Base-by-base conservation (phyloP, 495 filamentous ascomycete species). In the Penicillium roqueforti region DNA sequence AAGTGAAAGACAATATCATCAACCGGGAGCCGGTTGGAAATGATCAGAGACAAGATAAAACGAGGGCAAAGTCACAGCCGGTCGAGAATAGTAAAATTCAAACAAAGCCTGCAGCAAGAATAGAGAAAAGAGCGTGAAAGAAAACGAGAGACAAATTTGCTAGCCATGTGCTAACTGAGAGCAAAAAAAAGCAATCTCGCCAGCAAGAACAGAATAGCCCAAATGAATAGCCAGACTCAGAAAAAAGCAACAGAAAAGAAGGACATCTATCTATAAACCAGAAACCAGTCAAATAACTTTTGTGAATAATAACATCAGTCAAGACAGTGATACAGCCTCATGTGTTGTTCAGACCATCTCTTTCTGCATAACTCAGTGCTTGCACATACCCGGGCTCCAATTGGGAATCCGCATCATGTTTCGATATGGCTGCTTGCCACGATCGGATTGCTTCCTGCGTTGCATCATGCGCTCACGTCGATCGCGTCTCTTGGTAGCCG, bases 401-500 rank as follows among this genome's bases (percentile, higher is more conserved):
- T 58, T 58, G 16, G 63, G 48, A 16, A 53, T 44, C 59, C 44
- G 57, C 52, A 47, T 58, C 66, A 55, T 67, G 37, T 65, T 59
- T 40, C 41, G 47, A 38, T 65, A 59, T 6, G 36, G n/a, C 11
- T 57, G 58, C 32, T 51, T 60, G 25, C 52, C 47, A 3, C 49
- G 32, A 9, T 49, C 40, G 0, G 26, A 18, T 20, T 61, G 51
- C 22, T 59, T 59, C 13, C 39, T 51, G 4, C 41, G 40, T 16
- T 37, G 11, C 10, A 32, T 34, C 47, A 63, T 40, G 16, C 53
- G 59, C 38, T 68, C 57, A 2, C 63, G 61, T 13, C 66, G 57
- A 11, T 62, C 57, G 4, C 62, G 66, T 53, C 64, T 55, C 54
- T 67, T 65, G 13, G 64, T 69, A 16, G 43, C 41, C 5, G 66